Evolutionary conservation across 768 basidiomycete species (phyloP).

Genomic region (Agaricus subrufescens): DNA sequence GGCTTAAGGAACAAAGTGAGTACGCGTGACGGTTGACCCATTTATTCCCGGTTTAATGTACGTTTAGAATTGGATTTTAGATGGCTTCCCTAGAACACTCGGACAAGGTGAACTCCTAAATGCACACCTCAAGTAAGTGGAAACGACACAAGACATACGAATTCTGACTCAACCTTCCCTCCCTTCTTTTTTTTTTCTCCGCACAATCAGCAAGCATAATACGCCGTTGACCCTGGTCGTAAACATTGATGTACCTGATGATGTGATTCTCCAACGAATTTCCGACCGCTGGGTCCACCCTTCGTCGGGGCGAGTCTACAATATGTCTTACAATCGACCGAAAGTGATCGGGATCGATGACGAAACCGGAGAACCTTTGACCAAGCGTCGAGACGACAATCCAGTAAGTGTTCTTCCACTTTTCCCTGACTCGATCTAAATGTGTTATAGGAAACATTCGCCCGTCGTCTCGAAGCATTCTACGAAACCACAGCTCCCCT

Average conservation of each 20-base stretch:
- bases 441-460: conserved; percentile 61
- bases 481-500: conserved; percentile 79
- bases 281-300: conserved; percentile 89
- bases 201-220: conserved; percentile 44
- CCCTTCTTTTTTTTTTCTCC: too few species aligned
- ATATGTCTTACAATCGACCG: conserved; percentile 82
- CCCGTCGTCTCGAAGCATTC: conserved; percentile 70
- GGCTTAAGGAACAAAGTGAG: conserved; percentile 59
- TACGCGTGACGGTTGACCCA: background rate
- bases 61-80: conserved; percentile 81
- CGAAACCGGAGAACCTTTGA: conserved; percentile 81
- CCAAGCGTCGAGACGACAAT: conserved; percentile 85
- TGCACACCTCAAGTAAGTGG: conserved; percentile 61
- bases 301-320: conserved; percentile 87
- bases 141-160: background rate
- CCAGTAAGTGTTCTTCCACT: conserved; percentile 48
- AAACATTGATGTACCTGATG: conserved; percentile 85
- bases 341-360: conserved; percentile 79
- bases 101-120: conserved; percentile 81
- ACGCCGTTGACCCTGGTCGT: conserved; percentile 75
- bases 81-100: conserved; percentile 88
- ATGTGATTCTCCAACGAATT: conserved; percentile 80
- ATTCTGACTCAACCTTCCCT: background rate
- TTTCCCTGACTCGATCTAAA: conserved; percentile 4
- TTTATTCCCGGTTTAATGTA: background rate